Conservation (phyloP, 495 filamentous ascomycete species). For the Ramalina peruviana region DNA sequence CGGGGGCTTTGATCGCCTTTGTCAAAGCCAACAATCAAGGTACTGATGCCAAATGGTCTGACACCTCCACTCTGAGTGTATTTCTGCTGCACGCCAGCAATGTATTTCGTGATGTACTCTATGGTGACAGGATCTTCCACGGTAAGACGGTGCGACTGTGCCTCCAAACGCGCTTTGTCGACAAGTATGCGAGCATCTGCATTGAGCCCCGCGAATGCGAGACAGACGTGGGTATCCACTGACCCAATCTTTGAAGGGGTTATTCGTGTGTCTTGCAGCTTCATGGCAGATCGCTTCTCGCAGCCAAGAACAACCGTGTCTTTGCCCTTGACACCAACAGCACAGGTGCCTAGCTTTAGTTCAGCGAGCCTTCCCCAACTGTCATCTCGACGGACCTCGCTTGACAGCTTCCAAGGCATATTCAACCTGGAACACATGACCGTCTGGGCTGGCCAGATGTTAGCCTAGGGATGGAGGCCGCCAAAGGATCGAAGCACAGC, state of each 20-base stretch:
- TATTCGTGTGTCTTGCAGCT: constrained; percentile 97
- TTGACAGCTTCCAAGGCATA: constrained; percentile 98
- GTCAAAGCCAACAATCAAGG: constrained; percentile 93
- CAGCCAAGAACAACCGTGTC: constrained; percentile 93
- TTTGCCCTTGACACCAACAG: constrained; percentile 90
- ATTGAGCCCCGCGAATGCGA: constrained; percentile 93
- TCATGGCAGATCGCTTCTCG: constrained; percentile 97
- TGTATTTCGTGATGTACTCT: constrained; percentile 98
- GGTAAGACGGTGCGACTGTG: constrained; percentile 94
- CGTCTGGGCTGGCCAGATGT: constrained; percentile 59
- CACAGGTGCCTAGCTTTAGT: constrained; percentile 64
- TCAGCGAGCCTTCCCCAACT: not conserved
- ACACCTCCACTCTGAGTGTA: constrained; percentile 98
- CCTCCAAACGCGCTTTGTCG: constrained; percentile 92
- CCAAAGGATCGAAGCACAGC: constrained; percentile 23
- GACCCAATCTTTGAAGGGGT: constrained; percentile 95
- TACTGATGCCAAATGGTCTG: constrained; percentile 93
- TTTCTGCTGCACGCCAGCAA: constrained; percentile 91
- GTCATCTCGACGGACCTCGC: constrained; percentile 49
- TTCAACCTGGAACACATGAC: constrained; percentile 99
- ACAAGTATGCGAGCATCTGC: constrained; percentile 94
- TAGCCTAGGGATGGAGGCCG: not conserved
- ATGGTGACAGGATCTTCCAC: constrained; percentile 95
- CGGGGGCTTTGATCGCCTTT: constrained; percentile 72
- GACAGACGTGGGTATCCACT: constrained; percentile 87